Base-by-base conservation (phyloP, 2,329 filamentous ascomycete species). In the Cylindrodendrum hubeiense region DNA sequence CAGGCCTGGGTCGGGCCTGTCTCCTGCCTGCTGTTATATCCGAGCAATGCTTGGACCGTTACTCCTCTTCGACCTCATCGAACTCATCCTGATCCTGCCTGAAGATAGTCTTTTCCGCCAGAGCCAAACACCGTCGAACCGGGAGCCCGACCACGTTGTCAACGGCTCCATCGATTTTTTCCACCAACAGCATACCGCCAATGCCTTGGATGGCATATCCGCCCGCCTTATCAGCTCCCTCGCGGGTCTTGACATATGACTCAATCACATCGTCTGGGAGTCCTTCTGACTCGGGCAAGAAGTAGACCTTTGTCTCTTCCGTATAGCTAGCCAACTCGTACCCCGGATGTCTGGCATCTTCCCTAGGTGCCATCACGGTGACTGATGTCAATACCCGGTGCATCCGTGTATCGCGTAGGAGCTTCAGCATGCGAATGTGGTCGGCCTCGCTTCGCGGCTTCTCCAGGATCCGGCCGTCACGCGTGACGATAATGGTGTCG, bases 61-160 rank as follows among this genome's bases (percentile, higher is more conserved):
- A 78, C 28, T 84, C 85, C 5, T 81, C 83, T 15, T 81, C 84
- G 17, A 82, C 82, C 13, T 81, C 83, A 19, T 81, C 83, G 41
- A 81, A 82, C 60, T 90, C 88, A 47, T 89, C 88, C 74, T 90
- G 88, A 57, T 90, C 87, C 74, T 94, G 93, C 69, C 88, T 89
- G 72, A 91, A 90, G 69, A 98, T 85, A n/a, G 94, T 92, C 84
- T 91, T 93, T 83, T 98, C 95, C 65, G 97, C 96, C 74, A 98
- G 79, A 76, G 89, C 89, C 78, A 99, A 77, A 13, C 90, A 93
- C 70, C 88, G 87, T 72, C 94, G 87, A 69, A 98, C 85, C 8
- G 96, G 96, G 79, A 99, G 79, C 0, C 96, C 96, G 28, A 99
- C 90, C 1, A 98, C 96, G 79, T 98, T 98, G 83, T 99, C 96